A percentile compares a stretch with the other conserved stretches of the same genome.
Conservation (phyloP, 192 early-diverging fungal genomes). For the Coemansia sp. region DNA sequence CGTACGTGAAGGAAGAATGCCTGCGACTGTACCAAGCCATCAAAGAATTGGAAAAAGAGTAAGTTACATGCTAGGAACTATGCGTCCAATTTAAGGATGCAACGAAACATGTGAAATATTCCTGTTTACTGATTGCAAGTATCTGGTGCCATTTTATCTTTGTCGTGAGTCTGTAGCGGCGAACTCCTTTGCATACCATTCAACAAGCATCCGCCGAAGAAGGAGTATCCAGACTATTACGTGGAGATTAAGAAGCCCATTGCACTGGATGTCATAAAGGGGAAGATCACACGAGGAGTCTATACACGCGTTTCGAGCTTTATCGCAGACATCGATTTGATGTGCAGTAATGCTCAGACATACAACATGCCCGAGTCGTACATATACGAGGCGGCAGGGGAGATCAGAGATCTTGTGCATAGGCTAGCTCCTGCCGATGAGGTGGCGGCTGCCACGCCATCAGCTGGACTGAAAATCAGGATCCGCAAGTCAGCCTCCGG, state of each 20-base stretch:
- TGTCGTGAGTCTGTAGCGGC: conserved; percentile 43
- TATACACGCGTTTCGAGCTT: conserved; percentile 70
- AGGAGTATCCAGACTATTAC: conserved; percentile 90
- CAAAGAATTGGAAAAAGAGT: conserved; percentile 52
- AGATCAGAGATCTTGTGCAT: conserved; percentile 33
- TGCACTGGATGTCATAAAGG: conserved; percentile 85
- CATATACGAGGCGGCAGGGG: conserved; percentile 45
- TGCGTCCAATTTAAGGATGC: not conserved
- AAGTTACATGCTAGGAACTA: conserved; percentile 11
- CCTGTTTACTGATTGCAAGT: not conserved
- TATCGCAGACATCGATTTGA: conserved; percentile 75
- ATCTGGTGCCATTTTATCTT: not conserved
- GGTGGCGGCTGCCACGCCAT: not conserved
- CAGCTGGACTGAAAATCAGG: conserved; percentile 25
- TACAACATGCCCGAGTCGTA: conserved; percentile 72
- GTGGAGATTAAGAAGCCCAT: conserved; percentile 84
- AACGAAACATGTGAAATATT: too few relatives aligned
- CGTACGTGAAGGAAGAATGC: conserved; percentile 38
- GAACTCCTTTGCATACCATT: conserved; percentile 42
- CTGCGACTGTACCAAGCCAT: conserved; percentile 42
- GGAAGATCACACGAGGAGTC: conserved; percentile 65
- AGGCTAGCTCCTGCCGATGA: conserved; percentile 19
- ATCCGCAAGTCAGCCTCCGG: conserved; percentile 20
- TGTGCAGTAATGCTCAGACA: conserved; percentile 89
- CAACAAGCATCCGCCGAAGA: conserved; percentile 66